Evolutionary conservation across 176 grass and related monocot genomes (phyloP), one percentile per base, ranked within the genome.

Genomic region (Panicum miliaceum): DNA sequence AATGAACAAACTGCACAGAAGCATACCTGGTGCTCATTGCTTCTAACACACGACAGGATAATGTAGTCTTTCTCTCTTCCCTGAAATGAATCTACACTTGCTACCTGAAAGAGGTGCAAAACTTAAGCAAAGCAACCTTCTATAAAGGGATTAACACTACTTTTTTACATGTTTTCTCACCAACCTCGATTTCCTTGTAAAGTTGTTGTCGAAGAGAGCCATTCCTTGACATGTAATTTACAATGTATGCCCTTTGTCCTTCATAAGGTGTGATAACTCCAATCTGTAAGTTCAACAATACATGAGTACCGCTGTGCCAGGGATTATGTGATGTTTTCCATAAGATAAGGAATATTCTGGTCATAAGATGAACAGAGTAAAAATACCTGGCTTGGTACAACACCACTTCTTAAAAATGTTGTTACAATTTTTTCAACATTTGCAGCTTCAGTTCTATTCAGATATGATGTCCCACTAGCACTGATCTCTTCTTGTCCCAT

Each of bases 401-500:
- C 96, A 82, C 96, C 96, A 75, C 96, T 94, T 82, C 93, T 91
- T 84, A 99, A 89, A 82, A 94, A 99, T 51, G 96, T 96, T 73
- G 97, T 99, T 40, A 99, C 97, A 84, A 99, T 92, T 88, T 99
- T 99, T 82, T 99, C 97, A 73, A 99, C 97, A 92, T 99, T 99
- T 89, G 93, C 93, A 86, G 97, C 97, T 81, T 99, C 97, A 64
- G 97, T 99, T 88, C 97, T 94, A 84, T 99, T 99, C 34, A 99
- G 86, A 79, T 99, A 99, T 62, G 97, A 99, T 32, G 97, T 99
- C 27, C 97, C 97, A 68, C 97, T 99, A 53, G 97, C 87, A 91
- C 97, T 99, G 76, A 99, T 99, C 86, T 99, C 97, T 87, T 99
- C 97, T 96, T 96, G 93, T 62, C 97, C 97, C 97, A 99, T 99